Percentiles rank a stretch among this genome's conserved stretches.
Evolutionary conservation across 2,329 filamentous ascomycete species (phyloP).

Genomic region (Fusarium anthophilum): DNA sequence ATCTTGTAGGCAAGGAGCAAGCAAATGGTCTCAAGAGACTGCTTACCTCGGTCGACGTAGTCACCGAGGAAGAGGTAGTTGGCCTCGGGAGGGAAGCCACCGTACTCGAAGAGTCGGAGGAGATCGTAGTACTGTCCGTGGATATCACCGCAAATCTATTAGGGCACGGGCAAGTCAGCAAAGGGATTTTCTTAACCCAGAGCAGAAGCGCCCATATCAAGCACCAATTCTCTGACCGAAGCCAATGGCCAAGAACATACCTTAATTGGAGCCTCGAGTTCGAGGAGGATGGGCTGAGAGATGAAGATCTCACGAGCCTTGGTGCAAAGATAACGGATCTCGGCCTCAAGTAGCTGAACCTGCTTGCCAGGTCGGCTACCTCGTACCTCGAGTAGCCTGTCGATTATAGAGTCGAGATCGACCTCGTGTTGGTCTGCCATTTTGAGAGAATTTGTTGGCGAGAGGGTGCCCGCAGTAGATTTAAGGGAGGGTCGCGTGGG

Average conservation of each 20-base stretch:
- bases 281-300: conserved; percentile 96
- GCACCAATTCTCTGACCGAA: neutral
- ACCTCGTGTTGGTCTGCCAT: conserved; percentile 83
- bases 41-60: conserved; percentile 98
- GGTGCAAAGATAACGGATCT: conserved; percentile 97
- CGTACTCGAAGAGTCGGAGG: conserved; percentile 96
- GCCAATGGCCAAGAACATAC: conserved; percentile 60
- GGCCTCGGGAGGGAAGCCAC: conserved; percentile 96
- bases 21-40: conserved; percentile 98
- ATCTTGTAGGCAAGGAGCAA: conserved; percentile 98
- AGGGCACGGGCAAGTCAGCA: conserved; percentile 33
- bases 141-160: conserved; percentile 97
- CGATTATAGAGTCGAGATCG: conserved; percentile 99
- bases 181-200: neutral
- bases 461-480: conserved; percentile 52
- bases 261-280: conserved; percentile 99
- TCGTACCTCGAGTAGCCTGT: conserved; percentile 95
- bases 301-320: conserved; percentile 99
- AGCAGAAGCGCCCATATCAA: neutral
- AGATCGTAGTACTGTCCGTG: conserved; percentile 99
- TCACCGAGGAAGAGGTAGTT: conserved; percentile 99
- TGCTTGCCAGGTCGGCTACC: conserved; percentile 98
- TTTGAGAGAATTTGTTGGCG: conserved; percentile 50
- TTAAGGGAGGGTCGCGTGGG: conserved; percentile 40
- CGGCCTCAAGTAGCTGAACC: conserved; percentile 94